Conservation (phyloP, 805 yeast genomes). For the Hyphopichia homilentoma region DNA sequence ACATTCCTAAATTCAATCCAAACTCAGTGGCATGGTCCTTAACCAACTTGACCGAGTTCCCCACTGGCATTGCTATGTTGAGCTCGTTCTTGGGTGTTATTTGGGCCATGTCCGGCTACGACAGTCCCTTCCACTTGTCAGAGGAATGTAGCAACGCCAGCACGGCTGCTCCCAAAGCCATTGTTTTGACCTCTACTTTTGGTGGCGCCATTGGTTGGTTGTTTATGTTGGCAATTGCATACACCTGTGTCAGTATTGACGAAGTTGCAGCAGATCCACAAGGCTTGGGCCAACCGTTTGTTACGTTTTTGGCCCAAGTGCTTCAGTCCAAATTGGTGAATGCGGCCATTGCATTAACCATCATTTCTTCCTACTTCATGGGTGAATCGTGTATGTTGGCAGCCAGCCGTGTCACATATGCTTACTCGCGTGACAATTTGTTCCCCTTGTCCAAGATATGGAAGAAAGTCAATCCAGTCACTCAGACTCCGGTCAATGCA, state of each 20-base stretch:
- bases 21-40: constrained; percentile 52
- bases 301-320: constrained; percentile 49
- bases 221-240: constrained; percentile 58
- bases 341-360: constrained; percentile 35
- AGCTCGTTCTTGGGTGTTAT: constrained; percentile 59
- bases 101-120: constrained; percentile 75
- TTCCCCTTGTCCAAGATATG: constrained; percentile 54
- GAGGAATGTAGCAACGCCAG: constrained; percentile 68
- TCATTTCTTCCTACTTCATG: constrained; percentile 39
- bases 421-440: constrained; percentile 66
- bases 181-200: constrained; percentile 50
- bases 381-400: constrained; percentile 52
- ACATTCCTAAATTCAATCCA: constrained; percentile 44
- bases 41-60: constrained; percentile 57
- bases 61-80: constrained; percentile 56
- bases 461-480: constrained; percentile 46
- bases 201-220: constrained; percentile 57
- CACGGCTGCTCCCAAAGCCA: constrained; percentile 64
- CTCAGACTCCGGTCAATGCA: constrained; percentile 64
- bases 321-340: constrained; percentile 35
- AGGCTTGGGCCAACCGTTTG: constrained; percentile 58
- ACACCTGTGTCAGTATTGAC: constrained; percentile 51
- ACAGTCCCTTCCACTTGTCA: constrained; percentile 71
- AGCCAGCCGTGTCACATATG: constrained; percentile 62
- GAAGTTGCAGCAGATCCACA: constrained; percentile 44